Evolutionary conservation across 1,284 basidiomycete species (phyloP).

Genomic region (Melampsora americana): DNA sequence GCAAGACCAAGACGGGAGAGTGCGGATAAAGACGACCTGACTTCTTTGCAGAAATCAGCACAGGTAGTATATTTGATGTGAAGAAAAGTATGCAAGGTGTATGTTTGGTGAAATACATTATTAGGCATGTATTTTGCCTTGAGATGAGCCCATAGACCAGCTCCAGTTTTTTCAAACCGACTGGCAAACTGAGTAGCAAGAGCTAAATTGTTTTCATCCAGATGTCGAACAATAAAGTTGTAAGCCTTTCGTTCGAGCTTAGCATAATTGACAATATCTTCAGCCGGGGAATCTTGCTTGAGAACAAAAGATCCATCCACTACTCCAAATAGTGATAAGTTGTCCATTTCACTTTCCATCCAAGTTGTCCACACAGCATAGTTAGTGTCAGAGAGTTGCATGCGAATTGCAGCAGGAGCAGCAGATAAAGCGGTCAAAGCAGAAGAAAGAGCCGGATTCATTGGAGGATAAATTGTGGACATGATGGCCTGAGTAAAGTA

Average conservation of each 20-base stretch:
- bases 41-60: not conserved
- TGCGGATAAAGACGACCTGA: not conserved
- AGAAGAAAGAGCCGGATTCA: not conserved
- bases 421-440: not conserved
- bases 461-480: not conserved
- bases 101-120: not conserved
- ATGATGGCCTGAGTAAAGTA: not conserved
- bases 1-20: not conserved
- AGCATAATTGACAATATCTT: not conserved
- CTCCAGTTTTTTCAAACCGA: not conserved
- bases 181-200: not conserved
- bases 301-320: not conserved
- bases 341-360: not conserved
- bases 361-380: not conserved
- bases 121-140: not conserved
- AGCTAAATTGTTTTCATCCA: not conserved
- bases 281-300: not conserved
- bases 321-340: not conserved
- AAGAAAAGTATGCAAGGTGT: not conserved
- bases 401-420: not conserved
- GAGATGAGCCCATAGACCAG: not conserved
- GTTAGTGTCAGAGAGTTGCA: not conserved
- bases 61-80: not conserved
- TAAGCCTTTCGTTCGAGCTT: not conserved
- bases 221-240: not conserved